Evolutionary conservation across 73 alveolate genomes (phyloP).

Genomic region (Stentor coeruleus): DNA sequence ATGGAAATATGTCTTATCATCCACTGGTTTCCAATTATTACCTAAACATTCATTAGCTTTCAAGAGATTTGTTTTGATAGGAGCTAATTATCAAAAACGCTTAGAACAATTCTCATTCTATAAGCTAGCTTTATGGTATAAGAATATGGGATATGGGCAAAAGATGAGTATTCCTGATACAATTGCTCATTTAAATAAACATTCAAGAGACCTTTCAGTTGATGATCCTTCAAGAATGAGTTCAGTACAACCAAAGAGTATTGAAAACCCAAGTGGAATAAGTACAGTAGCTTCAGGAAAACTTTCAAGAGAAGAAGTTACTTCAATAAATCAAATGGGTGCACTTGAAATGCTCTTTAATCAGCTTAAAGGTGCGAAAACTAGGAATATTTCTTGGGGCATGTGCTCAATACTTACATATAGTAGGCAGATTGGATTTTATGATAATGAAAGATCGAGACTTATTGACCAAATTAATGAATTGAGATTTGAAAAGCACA

Average conservation of each 20-base stretch:
- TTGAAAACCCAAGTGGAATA: not conserved
- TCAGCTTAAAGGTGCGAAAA: constrained; percentile 5
- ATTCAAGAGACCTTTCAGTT: not conserved
- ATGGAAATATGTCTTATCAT: constrained; percentile 8
- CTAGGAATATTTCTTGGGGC: not conserved
- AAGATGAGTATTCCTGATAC: not conserved
- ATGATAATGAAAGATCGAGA: constrained; percentile 8
- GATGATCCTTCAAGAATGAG: not conserved
- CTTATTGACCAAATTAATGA: constrained; percentile 9
- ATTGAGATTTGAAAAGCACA: constrained; percentile 23
- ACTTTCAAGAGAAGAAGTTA: constrained; percentile 15
- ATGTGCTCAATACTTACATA: not conserved
- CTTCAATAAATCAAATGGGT: not conserved
- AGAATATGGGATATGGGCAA: not conserved
- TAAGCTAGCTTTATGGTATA: not conserved
- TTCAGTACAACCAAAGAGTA: not conserved
- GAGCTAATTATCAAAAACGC: constrained; percentile 3
- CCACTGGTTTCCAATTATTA: not conserved
- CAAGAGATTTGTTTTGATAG: not conserved
- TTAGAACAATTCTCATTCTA: constrained; percentile 9
- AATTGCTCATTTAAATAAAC: not conserved
- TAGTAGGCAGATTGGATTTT: constrained; percentile 5
- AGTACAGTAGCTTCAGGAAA: constrained; percentile 15
- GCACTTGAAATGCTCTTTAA: constrained; percentile 5
- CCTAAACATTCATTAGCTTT: not conserved